These are phyloP conservation scores for Penicillium sp. DNA, from an alignment of 2,329 filamentous ascomycete species.

Conservation along the genomic window DNA sequence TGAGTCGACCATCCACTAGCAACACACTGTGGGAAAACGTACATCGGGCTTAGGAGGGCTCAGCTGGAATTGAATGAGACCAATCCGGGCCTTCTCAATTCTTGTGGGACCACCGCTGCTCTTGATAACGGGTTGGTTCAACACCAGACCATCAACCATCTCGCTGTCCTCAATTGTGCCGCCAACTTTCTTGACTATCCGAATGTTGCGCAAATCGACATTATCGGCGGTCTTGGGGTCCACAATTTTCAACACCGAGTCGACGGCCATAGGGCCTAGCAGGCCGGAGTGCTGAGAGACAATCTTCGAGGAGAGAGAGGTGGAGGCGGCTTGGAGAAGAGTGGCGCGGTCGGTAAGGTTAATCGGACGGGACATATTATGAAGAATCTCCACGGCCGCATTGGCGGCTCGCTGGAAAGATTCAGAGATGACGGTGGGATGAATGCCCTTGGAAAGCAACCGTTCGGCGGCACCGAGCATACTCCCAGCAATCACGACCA, in stretches of 20 bases:
- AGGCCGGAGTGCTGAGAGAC: constrained; percentile 94
- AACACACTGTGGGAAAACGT: constrained; percentile 33
- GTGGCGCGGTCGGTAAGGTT: constrained; percentile 79
- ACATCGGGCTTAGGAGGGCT: constrained; percentile 96
- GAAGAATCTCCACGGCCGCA: constrained; percentile 80
- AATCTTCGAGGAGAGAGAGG: constrained; percentile 96
- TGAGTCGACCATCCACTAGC: constrained; percentile 16
- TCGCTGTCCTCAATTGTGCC: constrained; percentile 98
- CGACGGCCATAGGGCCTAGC: constrained; percentile 95
- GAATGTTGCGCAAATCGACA: constrained; percentile 91
- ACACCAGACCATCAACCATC: constrained; percentile 87
- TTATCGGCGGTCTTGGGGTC: constrained; percentile 94
- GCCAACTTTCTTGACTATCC: constrained; percentile 94
- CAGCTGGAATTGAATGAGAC: constrained; percentile 96
- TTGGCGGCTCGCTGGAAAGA: constrained; percentile 91
- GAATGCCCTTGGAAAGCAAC: constrained; percentile 83
- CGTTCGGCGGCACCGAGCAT: constrained; percentile 89
- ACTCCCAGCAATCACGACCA: constrained; percentile 95
- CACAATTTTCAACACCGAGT: constrained; percentile 91
- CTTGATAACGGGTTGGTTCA: constrained; percentile 91
- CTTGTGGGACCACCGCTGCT: constrained; percentile 81
- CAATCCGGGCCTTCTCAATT: constrained; percentile 97
- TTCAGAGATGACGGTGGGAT: constrained; percentile 96
- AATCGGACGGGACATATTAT: constrained; percentile 94
- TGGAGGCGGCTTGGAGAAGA: constrained; percentile 92